phyloP scores from a whole-genome alignment of 169 alveolate species.

The Cryptosporidium felis region DNA sequence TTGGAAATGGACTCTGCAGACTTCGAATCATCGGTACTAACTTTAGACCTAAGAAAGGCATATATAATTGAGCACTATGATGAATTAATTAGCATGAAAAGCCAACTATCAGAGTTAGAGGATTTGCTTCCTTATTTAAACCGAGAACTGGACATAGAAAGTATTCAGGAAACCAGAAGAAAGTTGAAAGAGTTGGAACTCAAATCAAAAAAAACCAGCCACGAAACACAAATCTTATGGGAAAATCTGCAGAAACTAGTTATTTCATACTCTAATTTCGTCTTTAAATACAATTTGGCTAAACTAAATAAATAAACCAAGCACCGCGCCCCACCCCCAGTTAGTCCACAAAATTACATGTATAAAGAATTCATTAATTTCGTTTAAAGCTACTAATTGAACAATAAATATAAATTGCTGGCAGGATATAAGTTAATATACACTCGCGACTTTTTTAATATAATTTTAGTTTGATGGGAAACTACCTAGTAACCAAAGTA shows the following conservation, averaged over 20 bases:
- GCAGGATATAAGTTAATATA: no score
- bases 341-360: no score
- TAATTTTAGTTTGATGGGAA: no score
- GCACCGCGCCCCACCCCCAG: no score
- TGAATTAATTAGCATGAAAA: conserved; percentile 13
- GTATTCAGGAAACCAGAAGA: not conserved
- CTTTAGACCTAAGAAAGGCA: conserved; percentile 60
- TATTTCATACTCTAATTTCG: conserved; percentile 40
- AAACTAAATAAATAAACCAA: no score
- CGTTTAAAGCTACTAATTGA: no score
- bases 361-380: no score
- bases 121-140: conserved; percentile 43
- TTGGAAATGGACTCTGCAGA: conserved; percentile 67
- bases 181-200: conserved; percentile 17
- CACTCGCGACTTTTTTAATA: no score
- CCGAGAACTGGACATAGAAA: conserved; percentile 24
- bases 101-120: conserved; percentile 20
- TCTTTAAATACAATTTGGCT: conserved; percentile 36
- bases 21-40: conserved; percentile 52
- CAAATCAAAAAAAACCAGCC: conserved; percentile 22
- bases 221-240: conserved; percentile 36
- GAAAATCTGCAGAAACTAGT: conserved; percentile 32
- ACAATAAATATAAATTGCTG: no score
- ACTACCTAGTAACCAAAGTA: no score
- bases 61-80: conserved; percentile 53